Evolutionary conservation across 257 asterid genomes (phyloP), one percentile per base, ranked within the genome.

Genomic region (Solanum tarijense): DNA sequence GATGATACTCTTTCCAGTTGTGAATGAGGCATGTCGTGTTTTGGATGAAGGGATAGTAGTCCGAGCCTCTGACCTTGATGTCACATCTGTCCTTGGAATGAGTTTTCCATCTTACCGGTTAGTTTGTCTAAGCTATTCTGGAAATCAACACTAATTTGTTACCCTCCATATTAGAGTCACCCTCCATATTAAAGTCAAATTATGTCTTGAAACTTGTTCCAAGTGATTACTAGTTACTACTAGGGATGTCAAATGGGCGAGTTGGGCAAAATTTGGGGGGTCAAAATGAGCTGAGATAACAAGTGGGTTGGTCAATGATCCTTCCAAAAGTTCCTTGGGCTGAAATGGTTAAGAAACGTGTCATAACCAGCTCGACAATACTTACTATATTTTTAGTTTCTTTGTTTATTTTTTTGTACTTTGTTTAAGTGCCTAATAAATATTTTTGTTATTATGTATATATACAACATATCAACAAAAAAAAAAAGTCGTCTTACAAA

Each of bases 21-120:
- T 96, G 90, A 97, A 97, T 81, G 99, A 97, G 93, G 97, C 99
- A 65, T 97, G 99, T 86, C 98, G 97, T 58, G 98, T 97, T 82
- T 84, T 97, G 92, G 98, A 95, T 84, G 99, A 97, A 83, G 98
- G 98, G 72, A 89, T 97, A 12, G 98, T 96, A 72, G 93, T 96
- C 81, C 96, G 96, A 76, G 99, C 99, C 65, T 97, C 99, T 62
- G 99, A 97, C 91, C 98, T 97, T 85, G 99, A 97, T 85, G 94
- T 90, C 29, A 96, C 99, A 65, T 95, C 99, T 38, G 90, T 95
- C 90, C 98, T 95, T 90, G 99, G 99, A 92, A 97, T 97, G 98
- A 94, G 99, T 74, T 74, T 74, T 43, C 83, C 83, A 36, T 74
- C 83, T 21, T 74, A 74, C 32, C 83, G 83, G 83, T 74, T 36